Conservation (phyloP, 208 protist species). For the Crithidia sp. region DNA sequence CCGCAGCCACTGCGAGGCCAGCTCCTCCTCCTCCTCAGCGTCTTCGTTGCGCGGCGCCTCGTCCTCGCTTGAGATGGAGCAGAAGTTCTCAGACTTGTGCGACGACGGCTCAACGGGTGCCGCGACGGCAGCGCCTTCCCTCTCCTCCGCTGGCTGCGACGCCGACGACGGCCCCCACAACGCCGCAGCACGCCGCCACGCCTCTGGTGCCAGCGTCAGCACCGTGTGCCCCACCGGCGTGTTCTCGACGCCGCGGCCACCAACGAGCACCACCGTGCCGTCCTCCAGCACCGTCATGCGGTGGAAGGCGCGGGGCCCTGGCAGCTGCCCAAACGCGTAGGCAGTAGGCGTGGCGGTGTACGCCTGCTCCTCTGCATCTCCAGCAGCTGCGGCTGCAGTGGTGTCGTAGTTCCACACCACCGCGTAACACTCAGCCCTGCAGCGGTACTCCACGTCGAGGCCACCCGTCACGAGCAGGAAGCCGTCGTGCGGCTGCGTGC, state of each 20-base stretch:
- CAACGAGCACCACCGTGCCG: conserved; percentile 66
- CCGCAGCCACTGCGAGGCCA: conserved; percentile 25
- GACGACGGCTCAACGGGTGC: not conserved
- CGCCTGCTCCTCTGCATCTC: conserved; percentile 13
- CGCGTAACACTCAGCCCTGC: conserved; percentile 52
- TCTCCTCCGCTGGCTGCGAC: not conserved
- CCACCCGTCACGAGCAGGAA: conserved; percentile 68
- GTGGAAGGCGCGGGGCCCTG: conserved; percentile 70
- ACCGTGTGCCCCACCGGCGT: conserved; percentile 23
- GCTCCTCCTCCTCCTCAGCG: conserved; percentile 10
- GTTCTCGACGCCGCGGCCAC: conserved; percentile 44
- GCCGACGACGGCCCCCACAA: conserved; percentile 4
- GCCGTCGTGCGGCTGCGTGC: conserved; percentile 26
- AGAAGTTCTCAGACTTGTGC: conserved; percentile 11
- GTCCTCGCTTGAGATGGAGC: conserved; percentile 13
- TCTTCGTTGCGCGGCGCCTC: not conserved
- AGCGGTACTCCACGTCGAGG: conserved; percentile 55
- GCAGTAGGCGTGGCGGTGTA: conserved; percentile 5
- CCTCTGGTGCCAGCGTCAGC: conserved; percentile 31
- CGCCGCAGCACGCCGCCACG: conserved; percentile 14
- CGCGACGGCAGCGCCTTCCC: not conserved
- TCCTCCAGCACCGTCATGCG: conserved; percentile 48
- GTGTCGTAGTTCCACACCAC: conserved; percentile 48
- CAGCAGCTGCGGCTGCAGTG: not conserved
- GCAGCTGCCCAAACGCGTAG: conserved; percentile 49